phyloP scores from a whole-genome alignment of 148 eudicot genomes.

The Spergularia marina region DNA sequence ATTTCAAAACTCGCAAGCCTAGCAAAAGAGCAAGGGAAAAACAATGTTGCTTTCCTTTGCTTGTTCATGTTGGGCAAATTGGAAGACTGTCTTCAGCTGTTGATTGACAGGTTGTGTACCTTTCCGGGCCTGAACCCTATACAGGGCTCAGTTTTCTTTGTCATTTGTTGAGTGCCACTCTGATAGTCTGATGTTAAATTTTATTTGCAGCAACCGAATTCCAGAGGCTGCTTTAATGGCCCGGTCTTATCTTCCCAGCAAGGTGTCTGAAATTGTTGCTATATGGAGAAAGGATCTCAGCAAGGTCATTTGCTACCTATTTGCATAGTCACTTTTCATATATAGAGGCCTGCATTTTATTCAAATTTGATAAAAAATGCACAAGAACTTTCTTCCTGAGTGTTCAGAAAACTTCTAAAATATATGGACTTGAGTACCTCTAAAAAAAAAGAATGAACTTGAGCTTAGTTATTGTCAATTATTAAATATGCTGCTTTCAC shows the following conservation, averaged over 20 bases:
- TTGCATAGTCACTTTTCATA: background rate
- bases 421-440: background rate
- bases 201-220: conserved; percentile 77
- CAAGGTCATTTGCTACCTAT: conserved; percentile 50
- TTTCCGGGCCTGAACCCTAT: conserved; percentile 8
- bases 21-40: conserved; percentile 86
- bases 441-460: too few species aligned
- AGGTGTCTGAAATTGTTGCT: conserved; percentile 84
- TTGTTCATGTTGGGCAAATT: conserved; percentile 85
- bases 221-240: conserved; percentile 99
- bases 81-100: conserved; percentile 89
- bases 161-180: background rate
- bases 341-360: conserved; percentile 5
- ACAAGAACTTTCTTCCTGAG: background rate
- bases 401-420: background rate
- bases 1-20: conserved; percentile 66
- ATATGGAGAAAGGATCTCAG: conserved; percentile 91
- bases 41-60: conserved; percentile 91
- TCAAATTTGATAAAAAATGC: background rate
- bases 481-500: background rate
- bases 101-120: conserved; percentile 70
- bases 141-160: background rate
- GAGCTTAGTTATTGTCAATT: too few species aligned
- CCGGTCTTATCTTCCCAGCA: conserved; percentile 94
- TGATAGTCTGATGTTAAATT: conserved; percentile 26